Conservation (phyloP, 2,329 filamentous ascomycete species). For the Exutisphaerella laricina region DNA sequence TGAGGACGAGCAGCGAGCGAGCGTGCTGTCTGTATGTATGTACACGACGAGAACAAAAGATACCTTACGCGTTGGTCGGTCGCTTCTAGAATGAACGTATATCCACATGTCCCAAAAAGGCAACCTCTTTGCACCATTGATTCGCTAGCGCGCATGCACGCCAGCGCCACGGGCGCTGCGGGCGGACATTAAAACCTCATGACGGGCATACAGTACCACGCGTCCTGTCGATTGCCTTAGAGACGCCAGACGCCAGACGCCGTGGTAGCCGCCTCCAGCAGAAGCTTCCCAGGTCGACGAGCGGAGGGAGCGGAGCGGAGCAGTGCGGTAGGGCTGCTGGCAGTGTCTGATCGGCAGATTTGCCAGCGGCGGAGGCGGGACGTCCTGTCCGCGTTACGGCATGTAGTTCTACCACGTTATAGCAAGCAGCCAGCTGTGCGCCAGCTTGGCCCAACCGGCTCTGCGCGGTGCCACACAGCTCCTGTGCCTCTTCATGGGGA, state of each 20-base stretch:
- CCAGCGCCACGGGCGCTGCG: slow-evolving; percentile 7
- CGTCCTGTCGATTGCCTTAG: neutral
- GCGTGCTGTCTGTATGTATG: too few relatives aligned
- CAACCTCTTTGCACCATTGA: slow-evolving; percentile 7
- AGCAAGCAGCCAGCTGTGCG: too few relatives aligned
- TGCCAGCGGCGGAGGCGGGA: too few relatives aligned
- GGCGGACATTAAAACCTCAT: neutral
- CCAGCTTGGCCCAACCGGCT: too few relatives aligned
- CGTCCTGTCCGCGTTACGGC: too few relatives aligned
- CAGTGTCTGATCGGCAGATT: too few relatives aligned
- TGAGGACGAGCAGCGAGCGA: slow-evolving; percentile 17
- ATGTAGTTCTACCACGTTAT: too few relatives aligned
- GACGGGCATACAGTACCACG: neutral
- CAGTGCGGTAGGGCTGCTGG: neutral
- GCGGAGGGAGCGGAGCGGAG: neutral
- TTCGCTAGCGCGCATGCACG: slow-evolving; percentile 3
- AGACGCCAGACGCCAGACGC: too few relatives aligned
- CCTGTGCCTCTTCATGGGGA: too few relatives aligned
- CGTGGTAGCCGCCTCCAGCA: slow-evolving; percentile 3
- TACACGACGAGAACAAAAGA: neutral
- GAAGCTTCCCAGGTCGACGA: neutral
- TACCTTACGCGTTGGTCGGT: neutral
- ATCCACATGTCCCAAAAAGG: slow-evolving; percentile 10
- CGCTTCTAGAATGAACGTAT: slow-evolving; percentile 3
- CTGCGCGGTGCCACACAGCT: too few relatives aligned